phyloP scores from a whole-genome alignment of 352 stramenopile species.

The Halophytophthora batemanensis region DNA sequence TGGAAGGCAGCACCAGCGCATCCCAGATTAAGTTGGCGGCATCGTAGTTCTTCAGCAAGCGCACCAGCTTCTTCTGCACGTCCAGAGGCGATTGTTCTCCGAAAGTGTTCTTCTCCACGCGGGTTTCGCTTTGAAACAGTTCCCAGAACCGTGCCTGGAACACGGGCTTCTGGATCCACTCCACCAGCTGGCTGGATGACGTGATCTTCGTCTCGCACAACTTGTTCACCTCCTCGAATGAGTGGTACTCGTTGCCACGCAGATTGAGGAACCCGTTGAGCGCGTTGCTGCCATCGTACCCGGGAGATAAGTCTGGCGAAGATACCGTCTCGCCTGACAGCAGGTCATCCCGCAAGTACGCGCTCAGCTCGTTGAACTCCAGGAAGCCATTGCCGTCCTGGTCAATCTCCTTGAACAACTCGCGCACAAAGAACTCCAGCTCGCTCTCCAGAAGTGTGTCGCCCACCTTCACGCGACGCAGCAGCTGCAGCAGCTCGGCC shows the following conservation, averaged over 20 bases:
- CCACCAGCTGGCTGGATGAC: slow-evolving; percentile 41
- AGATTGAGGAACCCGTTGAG: slow-evolving; percentile 63
- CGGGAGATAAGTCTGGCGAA: slow-evolving; percentile 6
- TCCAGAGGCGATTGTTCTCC: slow-evolving; percentile 42
- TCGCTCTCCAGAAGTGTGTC: slow-evolving; percentile 63
- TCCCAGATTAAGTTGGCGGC: slow-evolving; percentile 63
- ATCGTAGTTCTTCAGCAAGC: slow-evolving; percentile 68
- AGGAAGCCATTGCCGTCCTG: slow-evolving; percentile 89
- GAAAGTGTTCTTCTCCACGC: slow-evolving; percentile 38
- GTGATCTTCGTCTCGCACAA: slow-evolving; percentile 56
- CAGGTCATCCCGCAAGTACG: slow-evolving; percentile 58
- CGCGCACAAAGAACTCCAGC: slow-evolving; percentile 57
- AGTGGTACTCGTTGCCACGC: slow-evolving; percentile 66
- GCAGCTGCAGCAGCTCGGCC: slow-evolving; percentile 53
- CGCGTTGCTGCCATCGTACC: slow-evolving; percentile 38
- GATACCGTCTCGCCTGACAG: slow-evolving; percentile 24
- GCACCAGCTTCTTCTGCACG: slow-evolving; percentile 73
- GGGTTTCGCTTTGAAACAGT: slow-evolving; percentile 53
- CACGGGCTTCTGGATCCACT: slow-evolving; percentile 40
- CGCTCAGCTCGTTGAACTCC: slow-evolving; percentile 95
- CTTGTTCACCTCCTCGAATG: slow-evolving; percentile 53
- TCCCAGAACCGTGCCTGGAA: slow-evolving; percentile 62
- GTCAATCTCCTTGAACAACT: slow-evolving; percentile 90
- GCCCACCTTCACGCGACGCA: slow-evolving; percentile 64
- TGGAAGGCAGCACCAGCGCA: slow-evolving; percentile 41